Conservation (phyloP, 768 basidiomycete genomes). For the Tubosaeta sp. region DNA sequence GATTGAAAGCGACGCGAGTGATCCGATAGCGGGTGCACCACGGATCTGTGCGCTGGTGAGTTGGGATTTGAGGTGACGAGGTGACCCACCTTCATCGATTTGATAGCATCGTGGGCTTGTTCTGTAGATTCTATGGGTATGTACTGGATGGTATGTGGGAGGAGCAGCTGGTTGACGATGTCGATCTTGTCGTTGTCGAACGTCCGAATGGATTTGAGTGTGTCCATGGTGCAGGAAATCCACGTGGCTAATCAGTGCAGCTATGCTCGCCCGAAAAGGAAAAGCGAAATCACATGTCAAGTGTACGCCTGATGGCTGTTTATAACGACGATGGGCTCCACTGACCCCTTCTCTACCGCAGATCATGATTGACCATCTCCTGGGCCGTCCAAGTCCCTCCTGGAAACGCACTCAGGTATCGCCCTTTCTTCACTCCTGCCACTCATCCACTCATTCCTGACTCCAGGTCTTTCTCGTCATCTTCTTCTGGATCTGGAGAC, state of each 20-base stretch:
- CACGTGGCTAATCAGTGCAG: conserved; percentile 9
- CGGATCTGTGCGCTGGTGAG: conserved; percentile 50
- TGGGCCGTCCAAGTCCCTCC: conserved; percentile 83
- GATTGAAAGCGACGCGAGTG: conserved; percentile 80
- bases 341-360: background rate
- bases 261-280: conserved; percentile 18
- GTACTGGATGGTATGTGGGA: conserved; percentile 74
- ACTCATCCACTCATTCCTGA: conserved; percentile 1
- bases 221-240: conserved; percentile 11
- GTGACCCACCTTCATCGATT: conserved; percentile 78
- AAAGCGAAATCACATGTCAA: conserved; percentile 33
- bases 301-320: background rate
- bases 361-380: conserved; percentile 88
- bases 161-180: conserved; percentile 86
- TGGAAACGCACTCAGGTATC: conserved; percentile 84
- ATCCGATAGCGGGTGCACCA: conserved; percentile 93
- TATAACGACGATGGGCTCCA: background rate
- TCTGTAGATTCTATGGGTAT: conserved; percentile 66
- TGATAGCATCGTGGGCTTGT: conserved; percentile 91
- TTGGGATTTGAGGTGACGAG: background rate
- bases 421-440: background rate
- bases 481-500: conserved; percentile 86
- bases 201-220: conserved; percentile 39
- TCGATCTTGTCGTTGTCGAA: conserved; percentile 53
- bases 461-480: conserved; percentile 83